A percentile compares a stretch with the other conserved stretches of the same genome.
Conservation (phyloP, 805 yeast genomes). For the Kuraishia molischiana region DNA sequence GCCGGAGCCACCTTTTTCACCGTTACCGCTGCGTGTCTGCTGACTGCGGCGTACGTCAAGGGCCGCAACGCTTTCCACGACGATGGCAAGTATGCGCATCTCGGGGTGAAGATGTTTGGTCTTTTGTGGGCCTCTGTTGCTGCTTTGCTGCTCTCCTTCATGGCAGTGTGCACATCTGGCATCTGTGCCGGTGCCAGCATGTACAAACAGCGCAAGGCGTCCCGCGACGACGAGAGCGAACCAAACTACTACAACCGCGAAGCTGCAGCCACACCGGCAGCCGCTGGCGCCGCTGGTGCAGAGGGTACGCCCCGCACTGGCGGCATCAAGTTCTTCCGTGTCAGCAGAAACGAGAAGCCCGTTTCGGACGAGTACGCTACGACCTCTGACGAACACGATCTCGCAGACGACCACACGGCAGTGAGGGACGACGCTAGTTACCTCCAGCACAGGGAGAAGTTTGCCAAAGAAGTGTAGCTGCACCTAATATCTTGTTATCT, state of each 20-base stretch:
- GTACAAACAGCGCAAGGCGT: not conserved
- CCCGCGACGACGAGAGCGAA: not conserved
- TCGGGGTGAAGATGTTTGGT: conserved; percentile 45
- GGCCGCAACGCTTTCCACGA: conserved; percentile 39
- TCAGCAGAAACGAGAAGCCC: conserved; percentile 1
- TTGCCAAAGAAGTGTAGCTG: too few species aligned
- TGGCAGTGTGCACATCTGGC: too few species aligned
- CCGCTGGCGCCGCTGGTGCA: not conserved
- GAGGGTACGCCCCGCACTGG: not conserved
- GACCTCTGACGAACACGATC: not conserved
- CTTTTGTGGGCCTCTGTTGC: conserved; percentile 51
- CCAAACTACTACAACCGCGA: not conserved
- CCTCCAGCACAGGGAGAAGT: not conserved
- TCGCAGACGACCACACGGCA: not conserved
- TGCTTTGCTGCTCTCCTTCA: not conserved
- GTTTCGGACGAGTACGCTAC: not conserved
- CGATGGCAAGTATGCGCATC: conserved; percentile 27
- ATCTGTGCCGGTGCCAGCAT: not conserved
- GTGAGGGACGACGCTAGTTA: not conserved
- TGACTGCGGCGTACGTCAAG: conserved; percentile 46
- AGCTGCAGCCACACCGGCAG: not conserved
- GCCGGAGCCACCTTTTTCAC: conserved; percentile 33
- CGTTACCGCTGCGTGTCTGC: conserved; percentile 32
- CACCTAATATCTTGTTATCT: too few species aligned
- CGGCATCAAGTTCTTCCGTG: conserved; percentile 2